Evolutionary conservation across 345 rosid species (phyloP), one percentile per base, ranked within the genome.

Genomic region (Pistacia integerrima): DNA sequence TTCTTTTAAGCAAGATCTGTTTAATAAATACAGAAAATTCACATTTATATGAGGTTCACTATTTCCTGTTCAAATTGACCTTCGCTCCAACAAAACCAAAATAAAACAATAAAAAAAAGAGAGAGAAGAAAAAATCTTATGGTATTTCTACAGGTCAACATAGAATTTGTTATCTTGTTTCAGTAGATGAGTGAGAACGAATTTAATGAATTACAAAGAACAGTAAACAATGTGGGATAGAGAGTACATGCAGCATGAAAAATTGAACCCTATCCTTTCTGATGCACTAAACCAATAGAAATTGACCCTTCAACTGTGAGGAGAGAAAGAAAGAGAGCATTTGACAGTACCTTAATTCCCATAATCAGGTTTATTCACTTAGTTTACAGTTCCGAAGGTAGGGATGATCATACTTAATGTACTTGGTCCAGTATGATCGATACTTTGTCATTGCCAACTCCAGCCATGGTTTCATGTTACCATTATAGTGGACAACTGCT

Each of bases 381-480:
- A 94, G 82, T 67, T 89, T 91, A 93, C 99, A 97, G 82, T 63
- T 83, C 75, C 91, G 90, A 63, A 97, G 79, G 77, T 92, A 92
- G 14, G 96, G 96, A 85, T 97, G 97, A 81, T 97, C 91, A 72
- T 83, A 94, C 82, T 92, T 97, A 76, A 97, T 87, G 83, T 92
- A 92, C 81, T 87, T 94, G 74, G 92, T 88, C 99, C 99, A 97
- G 81, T 89, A 92, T 13, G 90, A 75, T 67, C 98, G 88, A 73
- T 97, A 97, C 74, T 91, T 97, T 41, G 98, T 87, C 98, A 97
- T 97, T 8, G 98, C 94, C 69, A 97, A 79, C 87, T 97, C 99
- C 71, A 97, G 86, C 99, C 99, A 97, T 1, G 99, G 99, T 84
- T 97, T 97, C 99, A 97, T 97, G 86, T 97, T 97, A 78, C 98